Percentiles rank a stretch among this genome's conserved stretches.
Conservation (phyloP, 345 rosid species). For the Euphorbia lathyris region DNA sequence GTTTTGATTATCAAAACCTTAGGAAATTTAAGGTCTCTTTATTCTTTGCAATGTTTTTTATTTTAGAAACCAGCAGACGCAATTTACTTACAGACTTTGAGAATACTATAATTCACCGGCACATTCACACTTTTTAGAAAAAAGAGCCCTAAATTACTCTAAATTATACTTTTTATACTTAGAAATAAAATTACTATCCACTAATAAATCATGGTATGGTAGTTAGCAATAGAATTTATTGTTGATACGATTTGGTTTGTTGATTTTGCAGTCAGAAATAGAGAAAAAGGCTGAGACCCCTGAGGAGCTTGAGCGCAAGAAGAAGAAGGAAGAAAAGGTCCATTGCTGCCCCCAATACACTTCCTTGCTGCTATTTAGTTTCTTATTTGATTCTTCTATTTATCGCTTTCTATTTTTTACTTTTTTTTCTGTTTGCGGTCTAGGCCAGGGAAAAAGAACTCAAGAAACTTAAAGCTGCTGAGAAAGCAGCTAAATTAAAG, state of each 20-base stretch:
- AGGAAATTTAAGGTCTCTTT: too few species aligned
- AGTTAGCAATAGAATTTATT: too few species aligned
- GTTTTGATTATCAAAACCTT: too few species aligned
- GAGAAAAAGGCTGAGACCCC: conserved; percentile 53
- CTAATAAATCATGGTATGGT: not conserved
- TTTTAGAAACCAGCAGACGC: too few species aligned
- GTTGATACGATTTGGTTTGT: not conserved
- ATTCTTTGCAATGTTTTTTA: too few species aligned
- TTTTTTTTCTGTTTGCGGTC: not conserved
- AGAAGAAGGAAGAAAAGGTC: conserved; percentile 92
- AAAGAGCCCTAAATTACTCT: too few species aligned
- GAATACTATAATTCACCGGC: too few species aligned
- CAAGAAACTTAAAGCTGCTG: conserved; percentile 75
- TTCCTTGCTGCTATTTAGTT: not conserved
- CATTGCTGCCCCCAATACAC: not conserved
- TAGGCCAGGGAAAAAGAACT: conserved; percentile 80
- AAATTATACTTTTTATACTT: too few species aligned
- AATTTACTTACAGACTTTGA: too few species aligned
- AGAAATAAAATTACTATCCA: too few species aligned
- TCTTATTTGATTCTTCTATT: not conserved
- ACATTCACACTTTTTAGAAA: too few species aligned
- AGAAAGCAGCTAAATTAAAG: conserved; percentile 76
- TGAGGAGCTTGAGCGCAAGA: conserved; percentile 81
- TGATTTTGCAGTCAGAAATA: conserved; percentile 8
- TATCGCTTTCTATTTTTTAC: not conserved